A percentile compares a stretch with the other conserved stretches of the same genome.
Evolutionary conservation across 345 rosid species (phyloP).

Genomic region (Brassica cretica): DNA sequence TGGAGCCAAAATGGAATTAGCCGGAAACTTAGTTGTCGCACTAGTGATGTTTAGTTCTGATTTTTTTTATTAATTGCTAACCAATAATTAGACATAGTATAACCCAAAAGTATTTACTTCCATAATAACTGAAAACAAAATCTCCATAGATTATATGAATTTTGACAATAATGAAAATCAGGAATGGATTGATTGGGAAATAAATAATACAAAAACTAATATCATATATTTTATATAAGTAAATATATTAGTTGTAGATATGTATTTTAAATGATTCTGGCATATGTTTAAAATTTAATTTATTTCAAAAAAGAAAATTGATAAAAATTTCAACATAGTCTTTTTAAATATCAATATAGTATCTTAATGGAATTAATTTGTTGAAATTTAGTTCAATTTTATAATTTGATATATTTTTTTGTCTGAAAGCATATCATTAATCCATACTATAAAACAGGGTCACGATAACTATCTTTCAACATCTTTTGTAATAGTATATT

Average conservation of each 20-base stretch:
- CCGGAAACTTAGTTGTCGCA: neutral
- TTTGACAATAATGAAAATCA: neutral
- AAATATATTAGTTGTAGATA: neutral
- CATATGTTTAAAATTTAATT: too few species aligned
- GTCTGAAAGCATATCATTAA: neutral
- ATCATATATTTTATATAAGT: neutral
- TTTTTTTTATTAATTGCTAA: neutral
- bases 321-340: too few species aligned
- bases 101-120: neutral
- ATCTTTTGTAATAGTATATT: neutral
- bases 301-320: too few species aligned
- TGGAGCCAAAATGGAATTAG: neutral
- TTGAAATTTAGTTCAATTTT: neutral
- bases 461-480: neutral
- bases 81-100: neutral
- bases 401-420: neutral
- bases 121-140: neutral
- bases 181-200: neutral
- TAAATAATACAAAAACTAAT: neutral
- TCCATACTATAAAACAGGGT: neutral
- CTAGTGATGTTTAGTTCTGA: neutral
- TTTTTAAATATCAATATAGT: neutral
- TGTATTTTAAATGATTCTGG: neutral
- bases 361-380: neutral
- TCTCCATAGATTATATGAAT: neutral